Evolutionary conservation across 176 grass and related monocot genomes (phyloP), one percentile per base, ranked within the genome.

Genomic region (Oryza glumipatula): DNA sequence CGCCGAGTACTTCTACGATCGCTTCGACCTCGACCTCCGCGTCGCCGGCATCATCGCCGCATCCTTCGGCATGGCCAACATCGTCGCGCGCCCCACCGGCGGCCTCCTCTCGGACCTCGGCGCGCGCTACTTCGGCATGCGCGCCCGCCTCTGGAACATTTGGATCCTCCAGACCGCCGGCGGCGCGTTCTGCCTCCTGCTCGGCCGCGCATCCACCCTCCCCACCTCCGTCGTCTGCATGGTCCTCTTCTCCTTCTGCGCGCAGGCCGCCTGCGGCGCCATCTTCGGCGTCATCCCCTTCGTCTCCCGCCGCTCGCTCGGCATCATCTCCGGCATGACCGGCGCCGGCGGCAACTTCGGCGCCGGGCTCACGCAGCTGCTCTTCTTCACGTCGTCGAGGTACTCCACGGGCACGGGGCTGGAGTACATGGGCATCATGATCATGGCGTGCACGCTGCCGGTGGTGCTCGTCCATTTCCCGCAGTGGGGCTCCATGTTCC

Each of bases 21-120:
- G 47, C 7, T 98, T 98, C 79, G 76, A 93, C 69, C 91, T 98
- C 3, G 87, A 95, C 73, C 91, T 98, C 7, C 91, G 93, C 2
- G 83, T 76, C 7, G 89, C 95, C 4, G 93, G 95, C 32, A 93
- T 47, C 70, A 95, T 98, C 41, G 95, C 93, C 6, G 95, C 95
- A 4, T 93, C 88, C 78, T 98, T 98, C 16, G 95, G 95, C 47
- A 93, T 98, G 96, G 93, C 96, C 76, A 98, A 98, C 80, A 10
- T 98, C 39, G 80, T 92, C 0, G 87, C 96, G 0, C 80, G 96
- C 0, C 96, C 96, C 9, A 6, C 72, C 10, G 96, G 96, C 0
- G 96, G 96, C 0, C 32, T 90, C 69, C 64, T 87, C 22, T 98
- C 96, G 4, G 96, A 98, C 88, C 4, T 88, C 0, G 87, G 88